phyloP scores from a whole-genome alignment of 805 yeast species.

The Kazachstania bromeliacearum region DNA sequence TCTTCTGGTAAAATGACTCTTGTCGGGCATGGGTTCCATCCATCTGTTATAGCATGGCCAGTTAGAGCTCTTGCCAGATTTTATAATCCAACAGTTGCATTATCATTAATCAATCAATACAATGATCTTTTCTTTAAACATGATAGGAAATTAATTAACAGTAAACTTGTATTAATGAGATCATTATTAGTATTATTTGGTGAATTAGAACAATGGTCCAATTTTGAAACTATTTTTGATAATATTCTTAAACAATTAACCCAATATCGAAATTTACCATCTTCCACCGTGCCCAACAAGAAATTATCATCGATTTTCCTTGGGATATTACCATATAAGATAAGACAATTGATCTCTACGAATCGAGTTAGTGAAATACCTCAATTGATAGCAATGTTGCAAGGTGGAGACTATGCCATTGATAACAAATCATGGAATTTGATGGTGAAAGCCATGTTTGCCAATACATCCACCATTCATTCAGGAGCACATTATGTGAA shows the following conservation, averaged over 20 bases:
- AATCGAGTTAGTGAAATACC: conserved; percentile 15
- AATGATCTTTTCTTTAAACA: conserved; percentile 21
- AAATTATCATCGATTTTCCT: conserved; percentile 12
- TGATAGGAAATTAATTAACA: conserved; percentile 13
- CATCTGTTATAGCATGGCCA: conserved; percentile 31
- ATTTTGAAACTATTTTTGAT: conserved; percentile 17
- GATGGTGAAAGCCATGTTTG: conserved; percentile 21
- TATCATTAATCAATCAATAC: conserved; percentile 27
- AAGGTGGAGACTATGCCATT: conserved; percentile 21
- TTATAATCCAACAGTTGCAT: conserved; percentile 28
- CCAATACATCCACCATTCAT: conserved; percentile 22
- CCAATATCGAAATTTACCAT: conserved; percentile 13
- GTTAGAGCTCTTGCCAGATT: conserved; percentile 24
- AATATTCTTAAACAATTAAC: conserved; percentile 14
- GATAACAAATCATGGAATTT: conserved; percentile 29
- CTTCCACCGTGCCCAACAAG: conserved; percentile 15
- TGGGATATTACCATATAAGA: conserved; percentile 20
- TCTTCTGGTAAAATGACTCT: conserved; percentile 16
- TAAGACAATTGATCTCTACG: conserved; percentile 13
- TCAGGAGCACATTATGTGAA: conserved; percentile 26
- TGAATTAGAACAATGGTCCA: conserved; percentile 28
- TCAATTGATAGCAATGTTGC: conserved; percentile 12
- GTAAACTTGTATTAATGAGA: conserved; percentile 24
- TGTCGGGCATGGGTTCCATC: conserved; percentile 22
- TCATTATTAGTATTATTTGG: conserved; percentile 26